Evolutionary conservation across 768 basidiomycete genomes (phyloP), one percentile per base, ranked within the genome.

Genomic region (Clitopilus passeckerianus): DNA sequence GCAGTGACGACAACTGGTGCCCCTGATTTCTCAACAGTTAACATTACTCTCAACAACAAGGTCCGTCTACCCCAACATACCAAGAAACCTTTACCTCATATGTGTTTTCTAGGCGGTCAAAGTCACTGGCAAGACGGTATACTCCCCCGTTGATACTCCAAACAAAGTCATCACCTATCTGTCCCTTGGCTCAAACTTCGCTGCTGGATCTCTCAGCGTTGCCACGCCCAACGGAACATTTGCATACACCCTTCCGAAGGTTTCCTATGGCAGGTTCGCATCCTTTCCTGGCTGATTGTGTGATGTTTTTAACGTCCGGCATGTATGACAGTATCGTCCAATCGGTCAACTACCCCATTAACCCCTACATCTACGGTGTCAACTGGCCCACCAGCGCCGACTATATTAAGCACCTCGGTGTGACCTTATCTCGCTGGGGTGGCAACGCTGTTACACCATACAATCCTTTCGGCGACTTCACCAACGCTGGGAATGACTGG

Each of bases 371-470:
- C 46, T 84, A 84, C 59, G 82, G 82, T 52, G 78, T 83, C 59
- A 83, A 84, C 67, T 84, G 80, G 74, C 82, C 82, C 0, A 75
- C 80, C 0, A 72, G 67, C 56, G 75, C 77, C 7, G 65, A 68
- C 55, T 82, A 81, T 64, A 77, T 84, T 59, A 63, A 78, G 37
- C 70, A 78, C 58, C 71, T 83, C 18, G 82, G 82, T 57, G 72
- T 81, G 5, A 77, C 80, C 6, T 72, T 82, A 55, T 76, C 76
- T 53, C 77, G 82, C 43, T 83, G 81, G 81, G 82, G 82, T 57
- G 82, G 81, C 43, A 81, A 81, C 59, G 80, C 81, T 20, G 80
- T 80, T 5, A 83, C 81, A 5, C 78, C 82, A 4, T 83, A 83
- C 66, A 83, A 83, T 60, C 79, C 79, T 1, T 71, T 74, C 54